phyloP scores from a whole-genome alignment of 441 rosid species.

The Flueggea neowawraea region DNA sequence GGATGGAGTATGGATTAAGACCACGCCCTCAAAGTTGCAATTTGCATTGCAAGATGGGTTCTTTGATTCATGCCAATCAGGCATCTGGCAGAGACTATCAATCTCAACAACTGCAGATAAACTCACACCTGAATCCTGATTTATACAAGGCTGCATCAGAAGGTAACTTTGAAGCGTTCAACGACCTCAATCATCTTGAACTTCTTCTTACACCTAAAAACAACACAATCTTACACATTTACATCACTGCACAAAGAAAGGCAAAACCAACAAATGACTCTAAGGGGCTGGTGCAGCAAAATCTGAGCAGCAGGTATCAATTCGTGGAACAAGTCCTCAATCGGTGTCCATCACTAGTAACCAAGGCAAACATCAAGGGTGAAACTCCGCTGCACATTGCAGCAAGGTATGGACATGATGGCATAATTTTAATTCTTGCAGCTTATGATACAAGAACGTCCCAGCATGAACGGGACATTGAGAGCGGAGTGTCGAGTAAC shows the following conservation, averaged over 20 bases:
- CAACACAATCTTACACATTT: conserved; percentile 17
- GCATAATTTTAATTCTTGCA: background rate
- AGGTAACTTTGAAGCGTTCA: conserved; percentile 3
- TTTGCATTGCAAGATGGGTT: too few species aligned
- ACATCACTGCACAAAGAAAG: background rate
- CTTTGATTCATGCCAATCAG: too few species aligned
- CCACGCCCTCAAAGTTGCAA: too few species aligned
- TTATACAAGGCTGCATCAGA: conserved; percentile 17
- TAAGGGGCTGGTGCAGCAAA: too few species aligned
- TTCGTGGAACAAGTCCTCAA: conserved; percentile 3
- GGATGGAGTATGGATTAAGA: too few species aligned
- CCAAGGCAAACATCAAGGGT: conserved; percentile 10
- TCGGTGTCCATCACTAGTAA: conserved; percentile 4
- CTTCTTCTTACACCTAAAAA: conserved; percentile 7
- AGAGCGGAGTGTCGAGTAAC: conserved; percentile 8
- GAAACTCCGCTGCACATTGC: conserved; percentile 22
- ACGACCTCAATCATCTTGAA: background rate
- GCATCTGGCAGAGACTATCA: too few species aligned
- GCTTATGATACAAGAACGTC: background rate
- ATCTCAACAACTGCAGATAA: too few species aligned
- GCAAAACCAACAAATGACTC: background rate
- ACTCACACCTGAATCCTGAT: conserved; percentile 3
- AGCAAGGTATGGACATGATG: conserved; percentile 16
- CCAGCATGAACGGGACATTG: background rate
- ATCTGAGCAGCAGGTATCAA: too few species aligned